Evolutionary conservation across 108 stramenopile species (phyloP).

Genomic region (Nitzschia sp.): DNA sequence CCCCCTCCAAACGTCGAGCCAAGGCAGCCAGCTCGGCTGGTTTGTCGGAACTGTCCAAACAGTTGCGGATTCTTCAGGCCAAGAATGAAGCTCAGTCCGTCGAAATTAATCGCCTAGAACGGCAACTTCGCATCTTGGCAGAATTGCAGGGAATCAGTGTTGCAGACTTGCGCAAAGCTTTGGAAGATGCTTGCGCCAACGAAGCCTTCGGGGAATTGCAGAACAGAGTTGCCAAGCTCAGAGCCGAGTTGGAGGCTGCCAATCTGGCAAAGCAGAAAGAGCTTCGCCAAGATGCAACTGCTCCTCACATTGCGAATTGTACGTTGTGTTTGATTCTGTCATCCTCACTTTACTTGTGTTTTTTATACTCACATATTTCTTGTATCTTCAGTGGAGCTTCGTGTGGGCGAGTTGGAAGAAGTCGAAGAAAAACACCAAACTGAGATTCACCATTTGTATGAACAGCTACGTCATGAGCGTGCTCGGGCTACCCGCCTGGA

Average conservation of each 20-base stretch:
- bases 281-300: slow-evolving; percentile 36
- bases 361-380: not conserved
- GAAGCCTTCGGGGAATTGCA: slow-evolving; percentile 74
- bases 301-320: slow-evolving; percentile 46
- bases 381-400: slow-evolving; percentile 43
- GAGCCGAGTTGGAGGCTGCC: slow-evolving; percentile 54
- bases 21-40: slow-evolving; percentile 33
- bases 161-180: slow-evolving; percentile 50
- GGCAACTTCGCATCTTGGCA: slow-evolving; percentile 64
- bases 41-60: slow-evolving; percentile 70
- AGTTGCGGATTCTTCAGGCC: slow-evolving; percentile 64
- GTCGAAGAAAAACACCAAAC: slow-evolving; percentile 50
- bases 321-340: not conserved
- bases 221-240: slow-evolving; percentile 48
- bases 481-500: slow-evolving; percentile 41
- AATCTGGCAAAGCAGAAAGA: slow-evolving; percentile 34
- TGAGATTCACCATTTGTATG: slow-evolving; percentile 55
- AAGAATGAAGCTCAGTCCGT: slow-evolving; percentile 56
- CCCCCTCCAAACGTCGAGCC: slow-evolving; percentile 32
- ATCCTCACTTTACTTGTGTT: not conserved
- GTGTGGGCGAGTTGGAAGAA: slow-evolving; percentile 79
- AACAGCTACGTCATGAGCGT: slow-evolving; percentile 38
- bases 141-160: slow-evolving; percentile 69
- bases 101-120: slow-evolving; percentile 72
- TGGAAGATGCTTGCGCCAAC: slow-evolving; percentile 61